A percentile compares a stretch with the other conserved stretches of the same genome.
These are phyloP conservation scores for Trichocladium antarcticum DNA, from an alignment of 495 filamentous ascomycete genomes.

Conservation along the genomic window DNA sequence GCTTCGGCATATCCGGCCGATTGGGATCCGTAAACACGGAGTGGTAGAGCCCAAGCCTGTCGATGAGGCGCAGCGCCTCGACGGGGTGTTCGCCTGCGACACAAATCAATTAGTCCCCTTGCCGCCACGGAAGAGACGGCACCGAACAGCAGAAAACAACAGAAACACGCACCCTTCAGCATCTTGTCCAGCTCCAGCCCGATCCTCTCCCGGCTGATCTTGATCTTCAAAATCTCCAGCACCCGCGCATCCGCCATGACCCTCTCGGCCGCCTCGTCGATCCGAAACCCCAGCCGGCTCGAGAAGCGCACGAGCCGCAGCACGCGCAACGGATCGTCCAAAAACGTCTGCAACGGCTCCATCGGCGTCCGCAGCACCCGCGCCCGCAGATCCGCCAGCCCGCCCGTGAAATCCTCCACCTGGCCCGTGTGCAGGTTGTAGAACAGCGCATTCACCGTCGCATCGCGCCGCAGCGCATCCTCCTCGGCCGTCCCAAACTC, in stretches of 20 bases:
- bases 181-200: constrained; percentile 82
- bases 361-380: constrained; percentile 75
- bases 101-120: background rate
- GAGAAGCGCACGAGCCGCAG: constrained; percentile 84
- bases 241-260: constrained; percentile 71
- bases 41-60: constrained; percentile 62
- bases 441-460: constrained; percentile 91
- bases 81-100: constrained; percentile 55
- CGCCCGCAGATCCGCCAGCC: constrained; percentile 60
- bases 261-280: constrained; percentile 52
- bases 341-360: constrained; percentile 84
- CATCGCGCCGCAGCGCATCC: constrained; percentile 82
- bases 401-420: constrained; percentile 80
- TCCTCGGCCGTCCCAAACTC: constrained; percentile 87
- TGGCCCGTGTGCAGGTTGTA: constrained; percentile 71
- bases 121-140: background rate
- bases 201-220: constrained; percentile 86
- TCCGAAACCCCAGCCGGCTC: constrained; percentile 66
- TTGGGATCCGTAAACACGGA: constrained; percentile 67
- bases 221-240: constrained; percentile 61
- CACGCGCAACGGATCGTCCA: constrained; percentile 87
- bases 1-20: constrained; percentile 25
- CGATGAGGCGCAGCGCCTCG: constrained; percentile 56
- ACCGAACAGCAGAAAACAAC: background rate
- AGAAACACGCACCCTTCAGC: constrained; percentile 52